These are phyloP conservation scores for Platanus orientalis DNA, from an alignment of 164 flowering plant species.

Conservation along the genomic window DNA sequence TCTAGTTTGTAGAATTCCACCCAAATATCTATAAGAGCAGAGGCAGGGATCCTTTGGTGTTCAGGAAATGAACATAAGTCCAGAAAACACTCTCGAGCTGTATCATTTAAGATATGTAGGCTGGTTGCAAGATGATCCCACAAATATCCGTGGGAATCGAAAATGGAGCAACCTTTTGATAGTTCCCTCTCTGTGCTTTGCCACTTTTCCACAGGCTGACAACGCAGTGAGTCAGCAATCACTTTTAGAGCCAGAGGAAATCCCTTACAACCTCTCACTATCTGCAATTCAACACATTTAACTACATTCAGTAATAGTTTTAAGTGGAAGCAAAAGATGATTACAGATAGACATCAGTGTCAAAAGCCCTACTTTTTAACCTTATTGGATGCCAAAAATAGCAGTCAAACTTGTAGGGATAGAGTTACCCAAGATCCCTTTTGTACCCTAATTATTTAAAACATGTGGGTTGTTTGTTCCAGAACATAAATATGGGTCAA, in stretches of 20 bases:
- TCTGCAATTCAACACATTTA: slow-evolving; percentile 21
- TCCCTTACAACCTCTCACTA: slow-evolving; percentile 31
- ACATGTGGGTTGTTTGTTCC: no score
- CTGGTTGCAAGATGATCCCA: slow-evolving; percentile 27
- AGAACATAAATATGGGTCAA: no score
- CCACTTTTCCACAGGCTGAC: slow-evolving; percentile 26
- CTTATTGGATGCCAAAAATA: no score
- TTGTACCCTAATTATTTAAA: no score
- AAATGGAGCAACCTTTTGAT: slow-evolving; percentile 21
- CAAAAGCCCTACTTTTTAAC: no score
- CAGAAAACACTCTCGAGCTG: slow-evolving; percentile 36
- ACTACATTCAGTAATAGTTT: background rate
- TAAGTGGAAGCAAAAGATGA: no score
- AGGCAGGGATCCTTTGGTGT: slow-evolving; percentile 56
- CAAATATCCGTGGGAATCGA: slow-evolving; percentile 16
- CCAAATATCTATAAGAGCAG: slow-evolving; percentile 60
- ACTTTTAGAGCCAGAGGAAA: slow-evolving; percentile 37
- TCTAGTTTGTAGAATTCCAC: slow-evolving; percentile 47
- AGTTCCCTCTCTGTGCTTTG: no score
- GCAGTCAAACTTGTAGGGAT: no score
- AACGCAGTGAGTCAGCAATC: slow-evolving; percentile 29
- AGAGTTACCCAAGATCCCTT: no score
- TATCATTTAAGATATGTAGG: slow-evolving; percentile 23
- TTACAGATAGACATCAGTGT: no score
- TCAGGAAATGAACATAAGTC: slow-evolving; percentile 64